Evolutionary conservation across 192 early-diverging fungal species (phyloP).

Genomic region (Coemansia sp.): DNA sequence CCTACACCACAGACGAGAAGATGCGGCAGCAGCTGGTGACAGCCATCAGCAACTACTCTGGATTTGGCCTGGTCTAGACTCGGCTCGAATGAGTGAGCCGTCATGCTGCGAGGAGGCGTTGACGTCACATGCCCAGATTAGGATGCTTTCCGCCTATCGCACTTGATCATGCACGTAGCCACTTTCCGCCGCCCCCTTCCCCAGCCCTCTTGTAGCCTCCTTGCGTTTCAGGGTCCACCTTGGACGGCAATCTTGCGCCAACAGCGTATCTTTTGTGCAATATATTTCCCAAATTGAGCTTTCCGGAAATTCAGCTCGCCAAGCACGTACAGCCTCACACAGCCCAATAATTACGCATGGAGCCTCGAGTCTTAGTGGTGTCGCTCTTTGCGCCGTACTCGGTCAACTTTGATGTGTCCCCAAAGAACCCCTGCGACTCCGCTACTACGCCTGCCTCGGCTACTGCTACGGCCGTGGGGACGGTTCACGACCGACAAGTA

Average conservation of each 20-base stretch:
- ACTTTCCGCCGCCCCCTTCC: neutral
- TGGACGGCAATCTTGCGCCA: neutral
- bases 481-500: constrained; percentile 24
- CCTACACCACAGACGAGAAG: constrained; percentile 71
- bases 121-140: neutral
- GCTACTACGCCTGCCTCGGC: constrained; percentile 13
- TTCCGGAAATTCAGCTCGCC: neutral
- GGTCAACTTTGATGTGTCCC: constrained; percentile 56
- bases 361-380: constrained; percentile 65
- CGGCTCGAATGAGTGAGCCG: neutral
- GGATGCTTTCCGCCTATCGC: neutral
- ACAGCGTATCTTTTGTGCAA: neutral
- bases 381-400: constrained; percentile 75
- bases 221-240: neutral
- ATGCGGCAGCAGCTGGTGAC: constrained; percentile 73
- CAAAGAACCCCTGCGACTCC: neutral
- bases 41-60: constrained; percentile 89
- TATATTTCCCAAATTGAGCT: neutral
- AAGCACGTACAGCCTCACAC: neutral
- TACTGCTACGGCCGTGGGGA: neutral
- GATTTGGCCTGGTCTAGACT: constrained; percentile 84
- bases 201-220: neutral
- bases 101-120: neutral
- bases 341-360: constrained; percentile 18
- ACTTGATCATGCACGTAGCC: neutral